Evolutionary conservation across 805 yeast species (phyloP).

Genomic region (Ogataea sp.): DNA sequence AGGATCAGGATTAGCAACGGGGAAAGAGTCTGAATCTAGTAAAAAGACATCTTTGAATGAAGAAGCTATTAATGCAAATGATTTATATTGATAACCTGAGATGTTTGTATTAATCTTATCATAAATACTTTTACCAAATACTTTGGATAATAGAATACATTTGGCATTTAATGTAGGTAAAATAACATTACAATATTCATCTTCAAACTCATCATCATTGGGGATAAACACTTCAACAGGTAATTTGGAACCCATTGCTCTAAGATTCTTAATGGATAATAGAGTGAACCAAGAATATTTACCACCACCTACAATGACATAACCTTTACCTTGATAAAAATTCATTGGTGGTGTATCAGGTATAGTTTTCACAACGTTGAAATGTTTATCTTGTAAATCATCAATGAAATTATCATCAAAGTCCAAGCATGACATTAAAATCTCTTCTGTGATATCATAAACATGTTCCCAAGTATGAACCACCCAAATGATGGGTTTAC

Average conservation of each 20-base stretch:
- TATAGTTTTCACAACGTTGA: slow-evolving; percentile 33
- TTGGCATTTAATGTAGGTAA: slow-evolving; percentile 33
- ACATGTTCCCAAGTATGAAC: slow-evolving; percentile 11
- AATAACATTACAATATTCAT: slow-evolving; percentile 28
- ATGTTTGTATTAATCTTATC: slow-evolving; percentile 9
- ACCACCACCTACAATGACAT: slow-evolving; percentile 38
- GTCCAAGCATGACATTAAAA: background rate
- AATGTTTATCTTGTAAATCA: slow-evolving; percentile 42
- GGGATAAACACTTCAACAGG: slow-evolving; percentile 40
- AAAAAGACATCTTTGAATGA: slow-evolving; percentile 37
- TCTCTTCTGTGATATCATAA: slow-evolving; percentile 2
- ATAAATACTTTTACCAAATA: slow-evolving; percentile 21
- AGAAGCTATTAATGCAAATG: slow-evolving; percentile 37
- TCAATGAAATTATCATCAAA: slow-evolving; percentile 30
- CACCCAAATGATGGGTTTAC: slow-evolving; percentile 19
- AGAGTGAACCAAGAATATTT: slow-evolving; percentile 33
- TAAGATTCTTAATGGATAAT: slow-evolving; percentile 30
- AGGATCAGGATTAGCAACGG: slow-evolving; percentile 32
- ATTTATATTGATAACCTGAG: slow-evolving; percentile 31
- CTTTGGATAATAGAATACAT: slow-evolving; percentile 33
- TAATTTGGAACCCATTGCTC: slow-evolving; percentile 34
- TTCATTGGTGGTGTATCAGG: slow-evolving; percentile 30
- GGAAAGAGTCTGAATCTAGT: slow-evolving; percentile 40
- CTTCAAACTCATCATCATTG: slow-evolving; percentile 29
- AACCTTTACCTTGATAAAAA: slow-evolving; percentile 22